These are phyloP conservation scores for Mallotus japonicus DNA, from an alignment of 441 rosid species.

Conservation along the genomic window DNA sequence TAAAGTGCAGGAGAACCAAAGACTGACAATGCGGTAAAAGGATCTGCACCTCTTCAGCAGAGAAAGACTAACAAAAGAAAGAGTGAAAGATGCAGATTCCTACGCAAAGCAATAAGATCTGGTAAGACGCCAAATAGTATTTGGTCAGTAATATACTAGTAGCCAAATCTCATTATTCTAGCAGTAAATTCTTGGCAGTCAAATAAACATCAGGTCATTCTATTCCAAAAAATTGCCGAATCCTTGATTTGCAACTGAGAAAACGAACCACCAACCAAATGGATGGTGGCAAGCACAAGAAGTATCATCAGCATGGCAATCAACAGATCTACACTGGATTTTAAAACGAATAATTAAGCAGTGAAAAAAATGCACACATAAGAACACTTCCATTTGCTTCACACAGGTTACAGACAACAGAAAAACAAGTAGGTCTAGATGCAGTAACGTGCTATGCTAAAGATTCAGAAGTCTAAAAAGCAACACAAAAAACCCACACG, in stretches of 20 bases:
- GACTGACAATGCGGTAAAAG: conserved; percentile 7
- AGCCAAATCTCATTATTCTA: background rate
- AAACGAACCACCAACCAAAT: no score
- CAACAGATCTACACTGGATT: no score
- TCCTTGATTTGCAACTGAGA: background rate
- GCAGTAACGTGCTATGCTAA: background rate
- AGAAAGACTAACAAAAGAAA: conserved; percentile 6
- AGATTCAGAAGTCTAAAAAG: background rate
- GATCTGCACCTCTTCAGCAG: conserved; percentile 16
- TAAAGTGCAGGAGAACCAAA: conserved; percentile 15
- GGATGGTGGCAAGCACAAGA: background rate
- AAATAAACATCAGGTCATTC: no score
- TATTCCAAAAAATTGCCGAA: background rate
- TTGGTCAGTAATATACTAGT: background rate
- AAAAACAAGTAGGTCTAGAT: background rate
- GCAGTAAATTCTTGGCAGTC: no score
- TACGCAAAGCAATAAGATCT: conserved; percentile 21
- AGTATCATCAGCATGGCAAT: background rate
- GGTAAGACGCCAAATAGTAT: conserved; percentile 18
- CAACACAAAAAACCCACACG: background rate
- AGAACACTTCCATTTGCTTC: background rate
- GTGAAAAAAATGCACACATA: background rate
- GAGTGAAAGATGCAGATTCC: background rate
- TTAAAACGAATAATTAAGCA: background rate
- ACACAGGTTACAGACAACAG: background rate